Conservation (phyloP, 129 eudicot species). For the Pittosporum tobira region DNA sequence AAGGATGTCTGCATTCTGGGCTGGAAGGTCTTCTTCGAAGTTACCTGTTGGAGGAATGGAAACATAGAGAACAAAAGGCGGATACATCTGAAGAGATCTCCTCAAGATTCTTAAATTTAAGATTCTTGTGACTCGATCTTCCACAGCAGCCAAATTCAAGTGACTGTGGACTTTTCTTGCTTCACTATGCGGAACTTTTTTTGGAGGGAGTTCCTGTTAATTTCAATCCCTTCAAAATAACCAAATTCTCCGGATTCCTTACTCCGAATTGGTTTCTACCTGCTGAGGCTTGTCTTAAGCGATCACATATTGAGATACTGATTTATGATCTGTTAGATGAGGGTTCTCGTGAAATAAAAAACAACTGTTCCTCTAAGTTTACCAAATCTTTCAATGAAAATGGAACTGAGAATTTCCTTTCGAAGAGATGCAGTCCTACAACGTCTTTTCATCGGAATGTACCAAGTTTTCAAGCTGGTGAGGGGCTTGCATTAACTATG, state of each 20-base stretch:
- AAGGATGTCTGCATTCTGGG: constrained; percentile 75
- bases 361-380: constrained; percentile 22
- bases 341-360: constrained; percentile 29
- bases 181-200: constrained; percentile 78
- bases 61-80: constrained; percentile 55
- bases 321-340: constrained; percentile 50
- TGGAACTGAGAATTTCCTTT: constrained; percentile 25
- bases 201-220: constrained; percentile 55
- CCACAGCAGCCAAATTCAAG: constrained; percentile 88
- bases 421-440: constrained; percentile 27
- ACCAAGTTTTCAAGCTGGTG: constrained; percentile 23
- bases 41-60: constrained; percentile 91
- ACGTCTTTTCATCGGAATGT: constrained; percentile 18
- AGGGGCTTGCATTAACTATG: constrained; percentile 38
- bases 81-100: constrained; percentile 49
- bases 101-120: constrained; percentile 50
- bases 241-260: constrained; percentile 45
- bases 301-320: constrained; percentile 50
- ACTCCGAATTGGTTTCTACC: constrained; percentile 72
- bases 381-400: constrained; percentile 15
- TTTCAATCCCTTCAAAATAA: constrained; percentile 62
- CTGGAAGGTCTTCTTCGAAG: constrained; percentile 71
- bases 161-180: constrained; percentile 92
- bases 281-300: constrained; percentile 61
- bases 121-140: constrained; percentile 78